A percentile compares a stretch with the other conserved stretches of the same genome.
These are phyloP conservation scores for Oryza glaberrima DNA, from an alignment of 176 grass and related monocot genomes.

Conservation along the genomic window DNA sequence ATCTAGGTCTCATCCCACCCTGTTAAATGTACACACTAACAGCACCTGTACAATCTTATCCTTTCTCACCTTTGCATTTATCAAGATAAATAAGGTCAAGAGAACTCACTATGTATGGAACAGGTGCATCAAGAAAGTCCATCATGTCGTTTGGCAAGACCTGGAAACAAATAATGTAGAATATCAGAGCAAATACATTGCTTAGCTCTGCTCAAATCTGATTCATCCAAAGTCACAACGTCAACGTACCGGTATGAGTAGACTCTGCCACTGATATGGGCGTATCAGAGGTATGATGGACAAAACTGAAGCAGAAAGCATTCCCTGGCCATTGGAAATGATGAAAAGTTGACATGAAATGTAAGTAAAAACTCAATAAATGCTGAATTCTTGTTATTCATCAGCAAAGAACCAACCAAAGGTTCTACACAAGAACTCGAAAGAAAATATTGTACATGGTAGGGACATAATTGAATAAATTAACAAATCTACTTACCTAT, in stretches of 20 bases:
- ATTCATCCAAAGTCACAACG: slow-evolving; percentile 38
- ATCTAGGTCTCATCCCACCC: background rate
- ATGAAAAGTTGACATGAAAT: background rate
- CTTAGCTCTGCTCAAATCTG: slow-evolving; percentile 24
- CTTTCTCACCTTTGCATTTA: background rate
- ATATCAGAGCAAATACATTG: slow-evolving; percentile 36
- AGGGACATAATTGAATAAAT: slow-evolving; percentile 2
- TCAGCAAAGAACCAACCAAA: slow-evolving; percentile 1
- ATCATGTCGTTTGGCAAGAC: slow-evolving; percentile 94
- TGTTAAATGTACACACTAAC: background rate
- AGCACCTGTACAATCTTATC: background rate
- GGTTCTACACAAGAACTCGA: background rate
- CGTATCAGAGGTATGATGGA: slow-evolving; percentile 90
- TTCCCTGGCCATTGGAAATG: slow-evolving; percentile 63
- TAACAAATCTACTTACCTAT: background rate
- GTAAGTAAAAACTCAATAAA: slow-evolving; percentile 1
- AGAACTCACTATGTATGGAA: slow-evolving; percentile 96
- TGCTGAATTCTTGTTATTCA: slow-evolving; percentile 18
- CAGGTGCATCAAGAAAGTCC: slow-evolving; percentile 98
- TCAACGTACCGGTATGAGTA: slow-evolving; percentile 85
- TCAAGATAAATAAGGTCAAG: slow-evolving; percentile 33
- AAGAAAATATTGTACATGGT: background rate
- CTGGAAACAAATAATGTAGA: slow-evolving; percentile 46
- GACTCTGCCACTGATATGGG: slow-evolving; percentile 94
- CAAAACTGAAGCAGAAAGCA: slow-evolving; percentile 90